Evolutionary conservation across 2,329 filamentous ascomycete genomes (phyloP).

Genomic region (Diplodia corticola): DNA sequence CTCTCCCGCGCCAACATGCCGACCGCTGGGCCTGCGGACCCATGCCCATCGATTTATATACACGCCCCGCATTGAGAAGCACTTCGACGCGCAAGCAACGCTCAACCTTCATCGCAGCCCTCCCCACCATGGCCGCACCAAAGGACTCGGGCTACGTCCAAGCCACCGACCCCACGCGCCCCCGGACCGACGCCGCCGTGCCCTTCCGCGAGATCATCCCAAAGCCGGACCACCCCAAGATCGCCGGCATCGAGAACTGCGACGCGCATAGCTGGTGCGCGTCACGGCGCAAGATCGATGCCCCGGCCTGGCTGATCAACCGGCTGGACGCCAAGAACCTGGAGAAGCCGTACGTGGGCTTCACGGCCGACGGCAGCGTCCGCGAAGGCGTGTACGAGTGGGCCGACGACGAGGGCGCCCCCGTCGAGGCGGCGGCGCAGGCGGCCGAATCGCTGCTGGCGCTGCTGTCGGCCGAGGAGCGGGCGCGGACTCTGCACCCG

Average conservation of each 20-base stretch:
- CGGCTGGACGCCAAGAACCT: constrained; percentile 41
- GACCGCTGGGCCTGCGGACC: constrained; percentile 2
- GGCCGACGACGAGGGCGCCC: constrained; percentile 19
- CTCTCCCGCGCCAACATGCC: constrained; percentile 15
- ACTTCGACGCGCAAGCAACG: not conserved
- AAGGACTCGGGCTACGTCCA: constrained; percentile 22
- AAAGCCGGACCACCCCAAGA: constrained; percentile 18
- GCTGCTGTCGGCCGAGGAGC: not conserved
- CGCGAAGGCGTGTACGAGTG: constrained; percentile 28
- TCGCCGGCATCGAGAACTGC: constrained; percentile 22
- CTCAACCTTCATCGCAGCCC: not conserved
- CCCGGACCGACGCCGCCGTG: constrained; percentile 22
- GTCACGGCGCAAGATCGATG: constrained; percentile 26
- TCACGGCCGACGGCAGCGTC: constrained; percentile 64
- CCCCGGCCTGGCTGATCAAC: constrained; percentile 63
- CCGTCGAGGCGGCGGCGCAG: not conserved
- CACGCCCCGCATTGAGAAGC: not conserved
- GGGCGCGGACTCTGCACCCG: not conserved
- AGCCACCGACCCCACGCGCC: constrained; percentile 18
- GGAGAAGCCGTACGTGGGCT: constrained; percentile 67
- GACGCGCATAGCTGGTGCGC: constrained; percentile 23
- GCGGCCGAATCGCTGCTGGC: constrained; percentile 10
- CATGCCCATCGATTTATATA: not conserved
- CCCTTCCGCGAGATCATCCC: constrained; percentile 25
- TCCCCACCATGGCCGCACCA: constrained; percentile 35